Conservation (phyloP, 2,329 filamentous ascomycete species). For the Ceratocystis destructans region DNA sequence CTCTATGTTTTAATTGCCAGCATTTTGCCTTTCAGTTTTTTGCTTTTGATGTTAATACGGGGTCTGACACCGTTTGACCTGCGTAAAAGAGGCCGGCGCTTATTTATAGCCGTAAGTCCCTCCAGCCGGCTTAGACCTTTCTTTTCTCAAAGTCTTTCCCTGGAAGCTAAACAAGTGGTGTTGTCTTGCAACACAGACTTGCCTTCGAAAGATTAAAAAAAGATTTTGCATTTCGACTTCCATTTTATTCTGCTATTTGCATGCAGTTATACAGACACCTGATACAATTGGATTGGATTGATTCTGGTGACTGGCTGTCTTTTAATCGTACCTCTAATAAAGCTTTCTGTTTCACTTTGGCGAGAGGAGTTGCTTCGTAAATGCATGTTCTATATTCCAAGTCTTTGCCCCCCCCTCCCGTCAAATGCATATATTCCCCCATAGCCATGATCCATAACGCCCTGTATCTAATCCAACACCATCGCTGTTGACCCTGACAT, state of each 20-base stretch:
- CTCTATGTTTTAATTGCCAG: constrained; percentile 11
- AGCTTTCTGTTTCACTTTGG: not conserved
- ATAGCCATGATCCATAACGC: not conserved
- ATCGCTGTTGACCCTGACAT: constrained; percentile 5
- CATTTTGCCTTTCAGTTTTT: constrained; percentile 7
- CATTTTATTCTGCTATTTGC: not conserved
- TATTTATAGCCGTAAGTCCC: constrained; percentile 20
- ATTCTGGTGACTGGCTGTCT: not conserved
- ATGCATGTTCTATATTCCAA: not conserved
- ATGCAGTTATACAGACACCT: not conserved
- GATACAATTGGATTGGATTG: not conserved
- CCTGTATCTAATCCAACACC: constrained; percentile 12
- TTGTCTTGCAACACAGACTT: not conserved
- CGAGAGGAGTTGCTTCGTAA: not conserved
- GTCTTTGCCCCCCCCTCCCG: not conserved
- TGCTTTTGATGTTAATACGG: not conserved
- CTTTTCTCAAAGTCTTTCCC: constrained; percentile 18
- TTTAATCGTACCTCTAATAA: not conserved
- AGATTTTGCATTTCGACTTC: not conserved
- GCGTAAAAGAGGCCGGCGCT: constrained; percentile 12
- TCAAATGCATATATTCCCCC: not conserved
- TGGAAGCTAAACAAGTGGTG: constrained; percentile 2
- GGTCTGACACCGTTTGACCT: not conserved
- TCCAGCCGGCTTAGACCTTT: constrained; percentile 12
- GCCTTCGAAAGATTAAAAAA: not conserved